Percentiles rank a stretch among this genome's conserved stretches.
These are phyloP conservation scores for Pseudonectria foliicola DNA, from an alignment of 2,329 filamentous ascomycete species.

Conservation along the genomic window DNA sequence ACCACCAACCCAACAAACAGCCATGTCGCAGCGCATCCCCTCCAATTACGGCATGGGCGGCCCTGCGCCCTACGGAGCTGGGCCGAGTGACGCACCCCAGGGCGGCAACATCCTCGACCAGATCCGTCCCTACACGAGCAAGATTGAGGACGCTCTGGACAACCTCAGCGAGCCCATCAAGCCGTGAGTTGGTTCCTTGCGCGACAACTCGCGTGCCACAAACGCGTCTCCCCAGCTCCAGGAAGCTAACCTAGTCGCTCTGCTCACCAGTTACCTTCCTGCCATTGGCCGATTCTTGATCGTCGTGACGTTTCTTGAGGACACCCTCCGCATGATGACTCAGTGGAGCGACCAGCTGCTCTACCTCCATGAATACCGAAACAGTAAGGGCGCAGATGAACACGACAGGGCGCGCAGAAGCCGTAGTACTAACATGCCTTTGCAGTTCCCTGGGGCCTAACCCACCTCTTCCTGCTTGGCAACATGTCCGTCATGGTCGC, in stretches of 20 bases:
- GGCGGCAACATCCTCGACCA: conserved; percentile 62
- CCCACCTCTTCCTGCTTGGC: conserved; percentile 82
- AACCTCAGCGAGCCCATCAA: conserved; percentile 83
- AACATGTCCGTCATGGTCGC: conserved; percentile 84
- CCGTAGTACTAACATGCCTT: conserved; percentile 12
- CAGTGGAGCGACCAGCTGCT: conserved; percentile 95
- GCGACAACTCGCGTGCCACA: not conserved
- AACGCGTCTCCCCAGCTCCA: conserved; percentile 2
- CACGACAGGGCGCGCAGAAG: not conserved
- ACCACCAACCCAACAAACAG: conserved; percentile 6
- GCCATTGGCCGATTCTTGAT: conserved; percentile 96
- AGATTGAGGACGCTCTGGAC: conserved; percentile 93
- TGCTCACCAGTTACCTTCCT: conserved; percentile 66
- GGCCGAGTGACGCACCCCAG: conserved; percentile 54
- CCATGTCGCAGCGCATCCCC: conserved; percentile 49
- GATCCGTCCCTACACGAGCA: conserved; percentile 91
- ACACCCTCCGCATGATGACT: conserved; percentile 90
- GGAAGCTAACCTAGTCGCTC: conserved; percentile 12
- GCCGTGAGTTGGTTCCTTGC: conserved; percentile 52
- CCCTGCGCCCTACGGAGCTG: conserved; percentile 58
- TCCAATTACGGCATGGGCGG: conserved; percentile 79
- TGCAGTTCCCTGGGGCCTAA: conserved; percentile 78
- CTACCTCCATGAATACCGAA: conserved; percentile 86
- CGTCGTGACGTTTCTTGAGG: conserved; percentile 96
- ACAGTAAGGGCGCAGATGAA: conserved; percentile 60